Conservation (phyloP, 768 basidiomycete species). For the Kwoniella newhampshirensis region DNA sequence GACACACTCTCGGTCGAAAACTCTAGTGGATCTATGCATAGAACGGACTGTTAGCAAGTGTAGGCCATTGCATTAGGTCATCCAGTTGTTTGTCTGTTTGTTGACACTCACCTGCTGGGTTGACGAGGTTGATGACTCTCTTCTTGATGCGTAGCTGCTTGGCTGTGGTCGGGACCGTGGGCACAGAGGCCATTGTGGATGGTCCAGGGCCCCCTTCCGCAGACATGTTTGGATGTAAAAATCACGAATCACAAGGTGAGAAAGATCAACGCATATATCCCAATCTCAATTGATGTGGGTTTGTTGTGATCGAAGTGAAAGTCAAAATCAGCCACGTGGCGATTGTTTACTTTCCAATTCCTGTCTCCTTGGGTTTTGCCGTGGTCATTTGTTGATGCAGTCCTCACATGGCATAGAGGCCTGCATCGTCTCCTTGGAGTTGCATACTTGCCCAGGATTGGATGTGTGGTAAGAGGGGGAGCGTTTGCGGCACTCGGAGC, state of each 20-base stretch:
- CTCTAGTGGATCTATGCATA: slow-evolving; percentile 14
- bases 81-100: slow-evolving; percentile 2
- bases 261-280: too few species aligned
- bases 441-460: too few species aligned
- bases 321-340: slow-evolving; percentile 26
- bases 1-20: slow-evolving; percentile 24
- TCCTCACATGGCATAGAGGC: too few species aligned
- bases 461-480: too few species aligned
- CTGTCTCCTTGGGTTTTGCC: too few species aligned
- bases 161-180: slow-evolving; percentile 25
- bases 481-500: too few species aligned
- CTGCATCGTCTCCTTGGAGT: too few species aligned
- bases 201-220: slow-evolving; percentile 31
- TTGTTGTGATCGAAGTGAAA: neutral
- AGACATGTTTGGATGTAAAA: slow-evolving; percentile 13
- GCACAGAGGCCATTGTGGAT: slow-evolving; percentile 25
- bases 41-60: neutral
- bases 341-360: slow-evolving; percentile 15
- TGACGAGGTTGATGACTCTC: slow-evolving; percentile 36
- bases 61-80: neutral
- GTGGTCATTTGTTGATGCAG: too few species aligned
- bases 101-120: slow-evolving; percentile 34
- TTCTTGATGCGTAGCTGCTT: slow-evolving; percentile 24
- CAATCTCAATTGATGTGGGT: too few species aligned
- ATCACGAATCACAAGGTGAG: too few species aligned